Conservation (phyloP, 495 filamentous ascomycete species). For the Annulohypoxylon stygium region DNA sequence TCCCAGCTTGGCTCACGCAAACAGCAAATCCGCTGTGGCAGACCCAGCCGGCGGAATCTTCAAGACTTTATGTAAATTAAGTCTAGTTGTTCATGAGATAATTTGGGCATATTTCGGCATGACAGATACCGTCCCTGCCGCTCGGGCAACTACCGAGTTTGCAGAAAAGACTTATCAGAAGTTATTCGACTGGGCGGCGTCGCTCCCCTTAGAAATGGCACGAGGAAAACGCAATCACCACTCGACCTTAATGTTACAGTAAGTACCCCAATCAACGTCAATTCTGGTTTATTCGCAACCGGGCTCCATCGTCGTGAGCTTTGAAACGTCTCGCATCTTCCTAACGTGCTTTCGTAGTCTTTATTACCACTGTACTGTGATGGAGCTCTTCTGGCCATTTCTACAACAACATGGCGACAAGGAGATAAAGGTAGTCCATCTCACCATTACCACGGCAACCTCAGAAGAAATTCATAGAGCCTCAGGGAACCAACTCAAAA, state of each 20-base stretch:
- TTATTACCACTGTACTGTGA: conserved; percentile 44
- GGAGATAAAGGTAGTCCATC: conserved; percentile 24
- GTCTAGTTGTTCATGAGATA: conserved; percentile 39
- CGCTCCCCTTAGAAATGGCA: conserved; percentile 37
- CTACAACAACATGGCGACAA: conserved; percentile 28
- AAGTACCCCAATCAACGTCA: conserved; percentile 16
- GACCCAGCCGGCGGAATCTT: conserved; percentile 26
- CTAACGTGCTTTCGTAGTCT: conserved; percentile 40
- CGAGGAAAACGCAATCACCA: conserved; percentile 42
- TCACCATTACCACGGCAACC: conserved; percentile 23
- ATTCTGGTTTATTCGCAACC: neutral
- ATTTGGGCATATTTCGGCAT: conserved; percentile 44
- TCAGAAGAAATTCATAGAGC: conserved; percentile 35
- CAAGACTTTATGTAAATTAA: conserved; percentile 39
- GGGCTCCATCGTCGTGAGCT: neutral
- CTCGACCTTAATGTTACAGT: conserved; percentile 44
- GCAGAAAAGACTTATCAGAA: conserved; percentile 37
- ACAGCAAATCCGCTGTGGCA: neutral
- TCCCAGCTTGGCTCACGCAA: conserved; percentile 10
- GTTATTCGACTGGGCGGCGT: conserved; percentile 40
- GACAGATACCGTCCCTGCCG: conserved; percentile 31
- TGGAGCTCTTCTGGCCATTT: conserved; percentile 47
- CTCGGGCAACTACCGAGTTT: conserved; percentile 39
- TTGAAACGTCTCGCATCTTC: neutral
- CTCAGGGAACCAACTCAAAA: conserved; percentile 47